Conservation (phyloP, 495 filamentous ascomycete genomes). For the Trichoderma parareesei region DNA sequence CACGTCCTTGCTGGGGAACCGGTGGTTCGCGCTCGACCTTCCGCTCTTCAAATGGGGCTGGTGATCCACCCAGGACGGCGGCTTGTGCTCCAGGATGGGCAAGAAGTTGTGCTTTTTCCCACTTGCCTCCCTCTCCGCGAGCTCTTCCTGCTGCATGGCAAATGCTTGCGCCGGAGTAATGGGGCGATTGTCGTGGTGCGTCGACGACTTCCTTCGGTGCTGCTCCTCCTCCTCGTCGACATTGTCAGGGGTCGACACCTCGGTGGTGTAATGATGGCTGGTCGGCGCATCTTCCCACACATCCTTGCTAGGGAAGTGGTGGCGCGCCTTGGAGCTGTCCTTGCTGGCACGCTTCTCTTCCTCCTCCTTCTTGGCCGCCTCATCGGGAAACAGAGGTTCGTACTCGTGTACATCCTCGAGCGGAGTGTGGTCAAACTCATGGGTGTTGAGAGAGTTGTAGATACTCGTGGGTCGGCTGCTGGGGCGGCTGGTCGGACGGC, state of each 20-base stretch:
- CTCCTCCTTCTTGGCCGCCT: constrained; percentile 45
- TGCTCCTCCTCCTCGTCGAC: constrained; percentile 43
- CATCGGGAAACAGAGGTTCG: constrained; percentile 70
- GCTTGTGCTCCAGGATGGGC: constrained; percentile 36
- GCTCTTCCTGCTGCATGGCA: constrained; percentile 45
- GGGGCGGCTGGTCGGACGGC: constrained; percentile 53
- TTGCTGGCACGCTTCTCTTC: constrained; percentile 31
- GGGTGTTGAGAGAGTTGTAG: constrained; percentile 30
- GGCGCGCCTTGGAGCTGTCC: constrained; percentile 33
- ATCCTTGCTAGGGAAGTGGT: constrained; percentile 86
- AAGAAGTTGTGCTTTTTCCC: constrained; percentile 38
- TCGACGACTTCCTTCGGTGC: constrained; percentile 30
- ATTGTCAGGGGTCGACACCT: constrained; percentile 72
- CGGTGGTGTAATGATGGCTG: constrained; percentile 73
- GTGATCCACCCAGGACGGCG: constrained; percentile 36
- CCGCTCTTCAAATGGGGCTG: constrained; percentile 34
- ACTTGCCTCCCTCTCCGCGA: constrained; percentile 40
- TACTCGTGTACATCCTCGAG: constrained; percentile 90
- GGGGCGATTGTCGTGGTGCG: constrained; percentile 25
- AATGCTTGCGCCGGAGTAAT: constrained; percentile 47
- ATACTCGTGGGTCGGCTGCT: constrained; percentile 62
- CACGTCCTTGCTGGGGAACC: constrained; percentile 90
- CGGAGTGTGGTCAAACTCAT: constrained; percentile 52
- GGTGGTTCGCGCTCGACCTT: constrained; percentile 50
- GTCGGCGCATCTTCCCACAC: constrained; percentile 96